phyloP scores from a whole-genome alignment of 2,329 filamentous ascomycete species.

The Diaporthe sp. region DNA sequence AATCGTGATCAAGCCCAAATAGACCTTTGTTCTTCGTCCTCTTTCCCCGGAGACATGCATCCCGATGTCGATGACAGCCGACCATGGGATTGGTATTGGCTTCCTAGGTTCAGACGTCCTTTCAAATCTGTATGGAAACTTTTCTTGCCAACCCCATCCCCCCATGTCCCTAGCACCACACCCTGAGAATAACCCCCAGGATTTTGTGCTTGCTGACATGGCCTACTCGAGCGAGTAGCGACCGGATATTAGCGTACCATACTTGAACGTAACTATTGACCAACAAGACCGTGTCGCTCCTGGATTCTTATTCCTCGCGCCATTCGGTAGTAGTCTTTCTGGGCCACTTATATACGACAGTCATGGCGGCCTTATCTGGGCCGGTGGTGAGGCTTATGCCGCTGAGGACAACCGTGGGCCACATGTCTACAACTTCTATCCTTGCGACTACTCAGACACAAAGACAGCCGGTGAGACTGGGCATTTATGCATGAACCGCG shows the following conservation, averaged over 20 bases:
- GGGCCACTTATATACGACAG: conserved; percentile 6
- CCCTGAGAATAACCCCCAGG: neutral
- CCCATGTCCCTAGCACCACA: neutral
- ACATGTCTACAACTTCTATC: conserved; percentile 18
- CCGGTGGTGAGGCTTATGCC: neutral
- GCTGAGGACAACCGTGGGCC: conserved; percentile 6
- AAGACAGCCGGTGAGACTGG: neutral
- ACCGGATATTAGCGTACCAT: conserved; percentile 12
- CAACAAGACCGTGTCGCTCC: neutral
- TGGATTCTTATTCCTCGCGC: neutral
- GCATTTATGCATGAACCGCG: conserved; percentile 24
- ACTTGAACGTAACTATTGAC: neutral
- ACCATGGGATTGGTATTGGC: conserved; percentile 23
- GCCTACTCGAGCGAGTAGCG: neutral
- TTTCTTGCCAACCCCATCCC: neutral
- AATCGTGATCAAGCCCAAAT: neutral
- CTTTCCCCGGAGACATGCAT: neutral
- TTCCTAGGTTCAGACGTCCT: neutral
- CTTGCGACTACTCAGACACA: neutral
- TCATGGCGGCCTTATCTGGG: conserved; percentile 9
- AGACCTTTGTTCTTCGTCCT: neutral
- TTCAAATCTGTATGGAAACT: neutral
- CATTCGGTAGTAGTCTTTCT: neutral
- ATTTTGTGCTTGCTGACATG: neutral
- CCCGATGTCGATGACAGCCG: neutral